phyloP scores from a whole-genome alignment of 2,329 filamentous ascomycete species.

The Colletotrichum costaricense region DNA sequence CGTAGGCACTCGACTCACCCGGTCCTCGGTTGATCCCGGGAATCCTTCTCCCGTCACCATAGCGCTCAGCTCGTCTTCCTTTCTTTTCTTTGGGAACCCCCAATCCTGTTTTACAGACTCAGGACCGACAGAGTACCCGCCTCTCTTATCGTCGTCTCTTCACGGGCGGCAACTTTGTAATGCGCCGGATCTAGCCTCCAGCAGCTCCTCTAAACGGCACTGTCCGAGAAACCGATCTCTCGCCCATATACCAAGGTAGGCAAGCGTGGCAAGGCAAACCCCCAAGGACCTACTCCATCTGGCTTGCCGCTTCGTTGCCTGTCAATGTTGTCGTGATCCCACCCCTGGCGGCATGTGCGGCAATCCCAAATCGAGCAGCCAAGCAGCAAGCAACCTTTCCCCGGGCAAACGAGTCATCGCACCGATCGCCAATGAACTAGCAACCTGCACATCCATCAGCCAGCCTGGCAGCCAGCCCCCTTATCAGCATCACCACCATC shows the following conservation, averaged over 20 bases:
- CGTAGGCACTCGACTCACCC: neutral
- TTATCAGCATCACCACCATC: neutral
- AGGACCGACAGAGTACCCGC: neutral
- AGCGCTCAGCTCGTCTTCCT: neutral
- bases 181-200: neutral
- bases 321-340: neutral
- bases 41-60: neutral
- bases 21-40: neutral
- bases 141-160: neutral
- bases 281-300: neutral
- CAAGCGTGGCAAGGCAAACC: too few species aligned
- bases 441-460: constrained; percentile 6
- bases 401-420: constrained; percentile 3
- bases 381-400: neutral
- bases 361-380: neutral
- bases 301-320: neutral
- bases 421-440: constrained; percentile 1
- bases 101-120: neutral
- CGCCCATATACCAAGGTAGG: neutral
- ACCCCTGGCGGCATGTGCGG: constrained; percentile 1
- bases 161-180: neutral
- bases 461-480: neutral
- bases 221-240: neutral
- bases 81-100: neutral
- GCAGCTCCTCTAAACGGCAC: neutral